Evolutionary conservation across 768 basidiomycete genomes (phyloP).

Genomic region (Hypholoma sublateritium): DNA sequence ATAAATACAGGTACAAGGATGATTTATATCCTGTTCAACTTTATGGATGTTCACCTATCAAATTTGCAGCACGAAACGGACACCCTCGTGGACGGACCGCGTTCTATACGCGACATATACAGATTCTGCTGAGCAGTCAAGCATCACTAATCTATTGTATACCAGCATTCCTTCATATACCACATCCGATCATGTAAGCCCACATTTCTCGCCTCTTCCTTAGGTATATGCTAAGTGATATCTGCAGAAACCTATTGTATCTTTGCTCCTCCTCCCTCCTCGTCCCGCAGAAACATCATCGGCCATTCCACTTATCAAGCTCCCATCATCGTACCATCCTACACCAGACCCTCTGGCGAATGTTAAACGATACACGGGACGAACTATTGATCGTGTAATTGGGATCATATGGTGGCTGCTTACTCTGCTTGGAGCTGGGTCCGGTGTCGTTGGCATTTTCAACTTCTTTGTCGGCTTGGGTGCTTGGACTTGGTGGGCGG

Average conservation of each 20-base stretch:
- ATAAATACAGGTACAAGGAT: constrained; percentile 69
- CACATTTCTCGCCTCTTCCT: background rate
- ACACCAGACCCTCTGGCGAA: constrained; percentile 51
- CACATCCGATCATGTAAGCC: constrained; percentile 84
- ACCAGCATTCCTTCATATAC: constrained; percentile 82
- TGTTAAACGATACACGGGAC: constrained; percentile 66
- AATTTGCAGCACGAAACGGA: constrained; percentile 56
- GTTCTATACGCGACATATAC: constrained; percentile 80
- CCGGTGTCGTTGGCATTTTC: constrained; percentile 63
- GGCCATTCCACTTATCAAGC: constrained; percentile 42
- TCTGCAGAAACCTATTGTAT: constrained; percentile 81
- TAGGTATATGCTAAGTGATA: background rate
- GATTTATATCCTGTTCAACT: background rate
- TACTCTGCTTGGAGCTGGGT: constrained; percentile 75
- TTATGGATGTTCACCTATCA: background rate
- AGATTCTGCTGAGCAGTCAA: constrained; percentile 56
- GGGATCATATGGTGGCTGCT: constrained; percentile 82
- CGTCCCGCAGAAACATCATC: constrained; percentile 26
- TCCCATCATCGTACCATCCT: constrained; percentile 53
- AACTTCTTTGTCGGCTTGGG: constrained; percentile 72
- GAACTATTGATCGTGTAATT: constrained; percentile 66
- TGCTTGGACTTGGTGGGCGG: constrained; percentile 62
- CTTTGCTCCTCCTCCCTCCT: constrained; percentile 63
- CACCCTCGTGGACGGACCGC: constrained; percentile 92
- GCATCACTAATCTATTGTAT: constrained; percentile 69